phyloP scores from a whole-genome alignment of 495 filamentous ascomycete genomes.

The Pseudevernia furfuracea region DNA sequence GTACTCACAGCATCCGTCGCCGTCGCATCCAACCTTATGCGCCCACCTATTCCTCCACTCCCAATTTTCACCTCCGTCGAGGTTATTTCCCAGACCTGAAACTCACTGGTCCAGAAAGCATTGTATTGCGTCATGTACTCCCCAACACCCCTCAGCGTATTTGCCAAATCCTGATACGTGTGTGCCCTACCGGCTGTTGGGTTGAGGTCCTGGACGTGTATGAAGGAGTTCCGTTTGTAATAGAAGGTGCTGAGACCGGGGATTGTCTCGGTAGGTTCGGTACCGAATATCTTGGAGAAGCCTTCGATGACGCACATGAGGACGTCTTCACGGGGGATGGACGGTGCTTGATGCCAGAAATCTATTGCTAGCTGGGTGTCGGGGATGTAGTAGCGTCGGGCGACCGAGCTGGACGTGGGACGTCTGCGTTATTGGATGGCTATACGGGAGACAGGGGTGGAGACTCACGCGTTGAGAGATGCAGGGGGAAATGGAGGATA shows the following conservation, averaged over 20 bases:
- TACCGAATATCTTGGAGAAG: slow-evolving; percentile 7
- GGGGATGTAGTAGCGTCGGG: slow-evolving; percentile 5
- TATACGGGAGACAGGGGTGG: neutral
- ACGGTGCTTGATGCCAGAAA: slow-evolving; percentile 9
- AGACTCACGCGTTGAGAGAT: slow-evolving; percentile 3
- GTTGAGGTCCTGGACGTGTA: slow-evolving; percentile 12
- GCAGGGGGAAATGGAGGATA: neutral
- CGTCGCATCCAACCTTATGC: neutral
- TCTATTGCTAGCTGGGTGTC: slow-evolving; percentile 5
- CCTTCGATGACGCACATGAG: slow-evolving; percentile 12
- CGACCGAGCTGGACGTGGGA: neutral
- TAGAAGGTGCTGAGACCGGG: slow-evolving; percentile 4
- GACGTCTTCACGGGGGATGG: neutral
- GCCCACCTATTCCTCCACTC: neutral
- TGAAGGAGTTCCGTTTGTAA: neutral
- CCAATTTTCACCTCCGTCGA: neutral
- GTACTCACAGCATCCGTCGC: neutral
- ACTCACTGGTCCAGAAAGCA: neutral
- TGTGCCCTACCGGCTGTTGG: neutral
- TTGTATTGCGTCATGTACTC: slow-evolving; percentile 1
- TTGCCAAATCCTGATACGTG: slow-evolving; percentile 5
- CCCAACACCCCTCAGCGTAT: slow-evolving; percentile 13
- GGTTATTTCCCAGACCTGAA: slow-evolving; percentile 8
- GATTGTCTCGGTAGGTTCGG: neutral
- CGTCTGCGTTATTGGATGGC: neutral